These are phyloP conservation scores for Babesia gibsoni DNA, from an alignment of 169 alveolate species.

Conservation along the genomic window DNA sequence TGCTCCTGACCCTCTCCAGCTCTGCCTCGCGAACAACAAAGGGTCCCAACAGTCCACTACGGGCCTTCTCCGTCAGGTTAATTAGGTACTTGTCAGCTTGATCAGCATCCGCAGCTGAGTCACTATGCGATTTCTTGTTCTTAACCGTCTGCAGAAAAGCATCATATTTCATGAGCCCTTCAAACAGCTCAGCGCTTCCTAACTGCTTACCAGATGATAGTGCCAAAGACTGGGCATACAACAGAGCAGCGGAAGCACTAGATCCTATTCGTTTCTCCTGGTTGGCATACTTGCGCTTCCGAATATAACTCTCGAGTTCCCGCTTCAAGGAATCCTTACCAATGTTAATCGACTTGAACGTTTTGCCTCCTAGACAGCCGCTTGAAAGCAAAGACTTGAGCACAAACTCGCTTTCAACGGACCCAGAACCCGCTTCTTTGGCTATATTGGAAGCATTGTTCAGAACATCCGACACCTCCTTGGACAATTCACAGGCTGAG, in stretches of 20 bases:
- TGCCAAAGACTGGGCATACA: constrained; percentile 89
- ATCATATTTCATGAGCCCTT: constrained; percentile 87
- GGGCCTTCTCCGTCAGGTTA: constrained; percentile 72
- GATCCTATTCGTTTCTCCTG: constrained; percentile 85
- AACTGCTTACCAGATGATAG: constrained; percentile 88
- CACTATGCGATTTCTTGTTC: constrained; percentile 92
- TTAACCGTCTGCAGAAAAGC: constrained; percentile 86
- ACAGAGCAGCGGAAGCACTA: constrained; percentile 88
- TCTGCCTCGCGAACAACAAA: constrained; percentile 70
- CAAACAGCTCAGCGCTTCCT: constrained; percentile 87
- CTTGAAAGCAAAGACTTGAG: constrained; percentile 8
- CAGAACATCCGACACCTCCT: constrained; percentile 16
- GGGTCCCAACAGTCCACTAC: constrained; percentile 55
- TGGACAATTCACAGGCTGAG: constrained; percentile 21
- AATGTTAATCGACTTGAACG: neutral
- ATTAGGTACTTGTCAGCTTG: constrained; percentile 43
- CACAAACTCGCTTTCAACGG: constrained; percentile 20
- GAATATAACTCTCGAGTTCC: constrained; percentile 3
- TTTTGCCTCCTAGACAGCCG: neutral
- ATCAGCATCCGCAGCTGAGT: constrained; percentile 72
- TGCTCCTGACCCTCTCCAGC: constrained; percentile 70
- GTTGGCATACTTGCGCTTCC: neutral
- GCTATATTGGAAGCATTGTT: neutral
- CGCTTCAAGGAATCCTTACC: neutral
- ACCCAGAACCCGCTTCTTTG: constrained; percentile 7